These are phyloP conservation scores for Populus hybrid DNA, from an alignment of 441 rosid species.

Conservation along the genomic window DNA sequence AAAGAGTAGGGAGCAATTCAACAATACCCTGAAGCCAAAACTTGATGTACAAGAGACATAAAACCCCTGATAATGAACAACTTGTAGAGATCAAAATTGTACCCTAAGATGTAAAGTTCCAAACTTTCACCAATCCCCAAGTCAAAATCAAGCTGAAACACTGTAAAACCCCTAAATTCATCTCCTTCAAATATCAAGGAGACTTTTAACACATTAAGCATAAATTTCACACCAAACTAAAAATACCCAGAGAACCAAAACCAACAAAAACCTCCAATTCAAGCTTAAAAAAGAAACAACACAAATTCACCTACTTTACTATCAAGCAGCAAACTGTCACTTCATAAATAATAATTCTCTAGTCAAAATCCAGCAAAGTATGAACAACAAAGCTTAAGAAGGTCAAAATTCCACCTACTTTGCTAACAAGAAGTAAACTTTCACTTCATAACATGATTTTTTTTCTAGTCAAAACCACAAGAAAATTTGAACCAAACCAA, in stretches of 20 bases:
- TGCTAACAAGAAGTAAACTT: constrained; percentile 6
- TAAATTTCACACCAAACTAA: constrained; percentile 1
- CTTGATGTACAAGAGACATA: neutral
- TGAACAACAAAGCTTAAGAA: neutral
- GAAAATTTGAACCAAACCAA: constrained; percentile 8
- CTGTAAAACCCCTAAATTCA: constrained; percentile 7
- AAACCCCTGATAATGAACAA: neutral
- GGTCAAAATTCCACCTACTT: neutral
- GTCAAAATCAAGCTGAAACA: constrained; percentile 15
- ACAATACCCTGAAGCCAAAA: neutral
- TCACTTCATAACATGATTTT: neutral
- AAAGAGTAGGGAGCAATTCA: neutral
- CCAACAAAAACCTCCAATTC: constrained; percentile 11
- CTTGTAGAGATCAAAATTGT: constrained; percentile 9
- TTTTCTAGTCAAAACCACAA: constrained; percentile 17
- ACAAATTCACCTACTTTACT: constrained; percentile 8
- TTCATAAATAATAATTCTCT: neutral
- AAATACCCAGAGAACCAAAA: constrained; percentile 22
- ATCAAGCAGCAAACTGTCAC: neutral
- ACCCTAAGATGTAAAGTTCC: neutral
- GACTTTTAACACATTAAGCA: neutral
- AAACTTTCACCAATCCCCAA: constrained; percentile 6
- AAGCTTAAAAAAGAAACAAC: constrained; percentile 5
- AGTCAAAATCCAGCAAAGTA: neutral
- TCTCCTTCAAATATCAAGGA: neutral